Conservation (phyloP, 805 yeast species). For the Soucietia sequanensis region DNA sequence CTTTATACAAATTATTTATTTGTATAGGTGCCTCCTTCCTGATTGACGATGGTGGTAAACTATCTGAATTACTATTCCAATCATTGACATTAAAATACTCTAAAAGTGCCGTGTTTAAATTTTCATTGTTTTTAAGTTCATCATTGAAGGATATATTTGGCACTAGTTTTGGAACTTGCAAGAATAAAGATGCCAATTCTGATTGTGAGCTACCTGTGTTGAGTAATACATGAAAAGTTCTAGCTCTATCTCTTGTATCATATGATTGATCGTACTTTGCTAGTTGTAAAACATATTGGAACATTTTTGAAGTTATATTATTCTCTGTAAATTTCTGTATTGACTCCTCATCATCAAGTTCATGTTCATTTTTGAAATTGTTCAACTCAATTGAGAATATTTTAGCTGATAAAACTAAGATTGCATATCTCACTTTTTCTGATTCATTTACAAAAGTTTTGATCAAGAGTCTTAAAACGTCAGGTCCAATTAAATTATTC, state of each 20-base stretch:
- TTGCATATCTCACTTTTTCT: constrained; percentile 64
- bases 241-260: constrained; percentile 82
- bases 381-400: constrained; percentile 57
- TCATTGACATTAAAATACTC: constrained; percentile 30
- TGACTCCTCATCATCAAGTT: constrained; percentile 10
- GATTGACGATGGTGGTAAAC: constrained; percentile 28
- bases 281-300: constrained; percentile 58
- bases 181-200: constrained; percentile 64
- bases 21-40: constrained; percentile 25
- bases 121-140: constrained; percentile 9
- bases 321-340: constrained; percentile 10
- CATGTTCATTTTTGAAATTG: constrained; percentile 22
- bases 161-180: constrained; percentile 75
- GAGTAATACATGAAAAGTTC: constrained; percentile 66
- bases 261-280: constrained; percentile 71
- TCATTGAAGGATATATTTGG: constrained; percentile 41
- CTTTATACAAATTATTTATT: constrained; percentile 11
- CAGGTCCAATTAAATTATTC: constrained; percentile 59
- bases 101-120: constrained; percentile 6
- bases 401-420: constrained; percentile 72
- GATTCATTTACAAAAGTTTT: constrained; percentile 54
- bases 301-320: constrained; percentile 46
- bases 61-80: constrained; percentile 43
- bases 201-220: constrained; percentile 40
- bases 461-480: constrained; percentile 61